A percentile compares a stretch with the other conserved stretches of the same genome.
phyloP scores from a whole-genome alignment of 805 yeast species.

The Ogataea henricii region DNA sequence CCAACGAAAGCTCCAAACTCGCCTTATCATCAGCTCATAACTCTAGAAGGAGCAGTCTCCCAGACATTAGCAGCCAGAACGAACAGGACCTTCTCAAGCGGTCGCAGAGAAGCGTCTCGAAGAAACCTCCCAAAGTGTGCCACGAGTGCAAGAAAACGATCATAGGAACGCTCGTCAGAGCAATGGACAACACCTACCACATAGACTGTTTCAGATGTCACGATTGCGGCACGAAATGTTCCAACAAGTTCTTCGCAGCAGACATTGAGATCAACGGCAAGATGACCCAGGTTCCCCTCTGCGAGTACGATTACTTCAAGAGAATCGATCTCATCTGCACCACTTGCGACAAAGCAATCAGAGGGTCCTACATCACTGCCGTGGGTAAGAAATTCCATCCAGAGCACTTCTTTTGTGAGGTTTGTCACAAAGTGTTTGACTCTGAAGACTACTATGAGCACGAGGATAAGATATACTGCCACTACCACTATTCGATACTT shows the following conservation, averaged over 20 bases:
- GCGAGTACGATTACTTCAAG: conserved; percentile 91
- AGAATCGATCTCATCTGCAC: conserved; percentile 83
- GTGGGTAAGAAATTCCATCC: conserved; percentile 89
- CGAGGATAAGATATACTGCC: conserved; percentile 81
- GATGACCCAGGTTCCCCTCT: conserved; percentile 58
- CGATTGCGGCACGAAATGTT: conserved; percentile 81
- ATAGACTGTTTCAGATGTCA: conserved; percentile 84
- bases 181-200: conserved; percentile 77
- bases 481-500: conserved; percentile 83
- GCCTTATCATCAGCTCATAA: conserved; percentile 1
- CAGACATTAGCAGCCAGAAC: conserved; percentile 12
- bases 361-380: conserved; percentile 94
- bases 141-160: conserved; percentile 54
- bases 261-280: conserved; percentile 45
- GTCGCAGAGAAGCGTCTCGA: conserved; percentile 13
- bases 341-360: conserved; percentile 78
- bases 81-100: conserved; percentile 6
- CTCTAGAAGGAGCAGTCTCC: conserved; percentile 17
- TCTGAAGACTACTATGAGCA: conserved; percentile 93
- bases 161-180: conserved; percentile 81
- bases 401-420: conserved; percentile 91
- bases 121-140: conserved; percentile 43
- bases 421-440: conserved; percentile 84
- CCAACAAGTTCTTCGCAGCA: conserved; percentile 85
- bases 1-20: conserved; percentile 1